Conservation (phyloP, 257 asterid genomes). For the Parsonsia alboflavescens region DNA sequence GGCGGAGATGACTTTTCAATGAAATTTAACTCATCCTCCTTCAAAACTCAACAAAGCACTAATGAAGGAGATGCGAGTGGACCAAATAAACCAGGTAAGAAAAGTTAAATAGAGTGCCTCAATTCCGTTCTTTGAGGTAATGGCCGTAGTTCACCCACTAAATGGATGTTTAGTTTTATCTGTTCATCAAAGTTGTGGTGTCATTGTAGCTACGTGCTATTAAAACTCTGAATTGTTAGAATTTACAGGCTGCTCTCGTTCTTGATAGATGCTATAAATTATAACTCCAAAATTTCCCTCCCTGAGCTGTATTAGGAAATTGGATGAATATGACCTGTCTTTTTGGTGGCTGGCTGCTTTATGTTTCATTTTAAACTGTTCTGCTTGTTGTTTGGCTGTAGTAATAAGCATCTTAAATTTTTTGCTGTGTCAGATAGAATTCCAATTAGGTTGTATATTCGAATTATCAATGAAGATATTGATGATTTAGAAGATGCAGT, state of each 20-base stretch:
- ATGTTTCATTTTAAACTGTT: neutral
- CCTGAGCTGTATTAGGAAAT: neutral
- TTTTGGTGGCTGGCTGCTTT: neutral
- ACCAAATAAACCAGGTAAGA: constrained; percentile 58
- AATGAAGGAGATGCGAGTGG: constrained; percentile 53
- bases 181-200: neutral
- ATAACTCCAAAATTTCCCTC: neutral
- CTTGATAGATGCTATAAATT: neutral
- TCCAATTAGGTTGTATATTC: constrained; percentile 81
- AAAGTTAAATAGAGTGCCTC: neutral
- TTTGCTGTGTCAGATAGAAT: constrained; percentile 58
- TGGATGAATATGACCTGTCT: neutral
- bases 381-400: neutral
- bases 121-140: neutral
- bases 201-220: neutral
- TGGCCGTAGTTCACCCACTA: neutral
- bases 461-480: constrained; percentile 49
- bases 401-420: constrained; percentile 8
- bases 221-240: too few relatives aligned
- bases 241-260: neutral
- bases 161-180: neutral
- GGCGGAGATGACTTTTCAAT: constrained; percentile 59
- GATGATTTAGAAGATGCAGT: constrained; percentile 64
- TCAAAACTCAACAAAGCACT: constrained; percentile 46
- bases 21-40: constrained; percentile 38